Evolutionary conservation across 768 basidiomycete genomes (phyloP).

Genomic region (Lentinula sp.): DNA sequence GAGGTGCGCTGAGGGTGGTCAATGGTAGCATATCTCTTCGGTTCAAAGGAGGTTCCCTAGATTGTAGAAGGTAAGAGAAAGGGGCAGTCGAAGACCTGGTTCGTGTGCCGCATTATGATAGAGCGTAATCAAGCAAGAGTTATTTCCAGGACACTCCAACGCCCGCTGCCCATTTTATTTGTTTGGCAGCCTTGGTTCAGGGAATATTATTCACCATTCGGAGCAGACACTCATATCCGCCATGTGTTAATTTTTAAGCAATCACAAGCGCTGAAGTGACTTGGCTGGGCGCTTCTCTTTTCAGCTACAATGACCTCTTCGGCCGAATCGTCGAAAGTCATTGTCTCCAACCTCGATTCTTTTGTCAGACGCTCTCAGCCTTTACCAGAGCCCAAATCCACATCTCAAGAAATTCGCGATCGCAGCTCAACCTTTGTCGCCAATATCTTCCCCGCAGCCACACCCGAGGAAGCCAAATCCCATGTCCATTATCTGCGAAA

Average conservation of each 20-base stretch:
- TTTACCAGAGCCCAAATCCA: conserved; percentile 1
- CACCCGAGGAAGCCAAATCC: conserved; percentile 41
- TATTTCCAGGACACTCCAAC: too few relatives aligned
- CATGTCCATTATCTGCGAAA: conserved; percentile 26
- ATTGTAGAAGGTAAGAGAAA: conserved; percentile 38
- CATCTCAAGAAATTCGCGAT: conserved; percentile 71
- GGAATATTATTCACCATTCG: too few relatives aligned
- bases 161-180: too few relatives aligned
- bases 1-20: conserved; percentile 43
- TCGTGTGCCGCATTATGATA: conserved; percentile 76
- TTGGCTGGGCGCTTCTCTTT: background rate
- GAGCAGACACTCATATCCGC: too few relatives aligned
- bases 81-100: conserved; percentile 17
- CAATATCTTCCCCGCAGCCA: conserved; percentile 41
- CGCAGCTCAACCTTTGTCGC: conserved; percentile 69
- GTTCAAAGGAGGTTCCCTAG: conserved; percentile 25
- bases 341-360: conserved; percentile 1
- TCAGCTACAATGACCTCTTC: background rate
- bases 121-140: conserved; percentile 13
- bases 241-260: too few relatives aligned
- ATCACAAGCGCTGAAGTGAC: background rate
- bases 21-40: conserved; percentile 30
- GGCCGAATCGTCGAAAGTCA: background rate
- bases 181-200: too few relatives aligned
- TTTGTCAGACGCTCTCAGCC: background rate